Evolutionary conservation across 306 rosid genomes (phyloP).

Genomic region (Pterocarpus macrocarpus): DNA sequence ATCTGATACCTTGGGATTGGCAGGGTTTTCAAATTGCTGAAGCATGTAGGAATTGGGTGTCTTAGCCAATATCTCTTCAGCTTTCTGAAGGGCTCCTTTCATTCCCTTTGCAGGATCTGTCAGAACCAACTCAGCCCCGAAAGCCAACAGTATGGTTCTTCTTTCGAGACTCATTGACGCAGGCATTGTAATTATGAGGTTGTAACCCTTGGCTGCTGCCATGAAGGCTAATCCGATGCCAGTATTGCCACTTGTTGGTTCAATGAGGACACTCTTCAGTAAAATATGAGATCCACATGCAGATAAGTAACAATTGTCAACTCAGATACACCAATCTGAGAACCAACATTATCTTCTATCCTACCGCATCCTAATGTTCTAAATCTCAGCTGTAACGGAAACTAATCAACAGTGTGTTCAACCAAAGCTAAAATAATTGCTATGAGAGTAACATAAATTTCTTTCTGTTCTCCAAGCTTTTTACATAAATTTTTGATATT

Average conservation of each 20-base stretch:
- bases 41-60: constrained; percentile 80
- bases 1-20: constrained; percentile 79
- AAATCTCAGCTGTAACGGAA: constrained; percentile 30
- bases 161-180: constrained; percentile 90
- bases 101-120: constrained; percentile 84
- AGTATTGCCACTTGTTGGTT: constrained; percentile 85
- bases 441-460: constrained; percentile 4
- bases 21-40: constrained; percentile 88
- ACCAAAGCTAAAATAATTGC: constrained; percentile 18
- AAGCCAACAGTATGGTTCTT: constrained; percentile 73
- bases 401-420: background rate
- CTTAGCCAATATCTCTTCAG: constrained; percentile 79
- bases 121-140: constrained; percentile 84
- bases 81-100: constrained; percentile 90
- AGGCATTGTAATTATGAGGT: constrained; percentile 83
- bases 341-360: constrained; percentile 16
- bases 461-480: background rate
- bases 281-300: constrained; percentile 38
- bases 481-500: background rate
- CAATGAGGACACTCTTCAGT: constrained; percentile 75
- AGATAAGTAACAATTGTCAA: constrained; percentile 41
- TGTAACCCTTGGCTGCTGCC: constrained; percentile 83
- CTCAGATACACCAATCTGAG: constrained; percentile 29
- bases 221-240: constrained; percentile 87
- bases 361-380: constrained; percentile 22